phyloP scores from a whole-genome alignment of 805 yeast genomes.

The Wickerhamomyces mucosus region DNA sequence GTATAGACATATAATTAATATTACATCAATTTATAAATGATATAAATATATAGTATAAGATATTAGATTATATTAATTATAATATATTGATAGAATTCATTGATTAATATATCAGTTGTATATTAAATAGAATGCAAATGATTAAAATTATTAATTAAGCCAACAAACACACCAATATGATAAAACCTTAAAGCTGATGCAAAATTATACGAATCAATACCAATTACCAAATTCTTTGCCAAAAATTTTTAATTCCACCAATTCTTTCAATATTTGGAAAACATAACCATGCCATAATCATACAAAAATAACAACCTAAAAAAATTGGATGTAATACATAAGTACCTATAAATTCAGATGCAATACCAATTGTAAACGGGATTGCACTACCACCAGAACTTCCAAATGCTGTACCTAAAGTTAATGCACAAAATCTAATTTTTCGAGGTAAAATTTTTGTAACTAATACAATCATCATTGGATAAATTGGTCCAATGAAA shows the following conservation, averaged over 20 bases:
- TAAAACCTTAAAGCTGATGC: too few species aligned
- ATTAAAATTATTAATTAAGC: neutral
- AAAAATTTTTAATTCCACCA: constrained; percentile 11
- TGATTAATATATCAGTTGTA: too few species aligned
- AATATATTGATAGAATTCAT: too few species aligned
- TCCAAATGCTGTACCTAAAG: constrained; percentile 46
- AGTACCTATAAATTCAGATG: constrained; percentile 36
- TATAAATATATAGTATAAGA: too few species aligned
- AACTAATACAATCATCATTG: constrained; percentile 36
- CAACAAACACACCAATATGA: too few species aligned
- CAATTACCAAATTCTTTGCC: constrained; percentile 18
- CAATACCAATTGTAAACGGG: constrained; percentile 43
- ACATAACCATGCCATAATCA: constrained; percentile 30
- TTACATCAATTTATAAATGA: too few species aligned
- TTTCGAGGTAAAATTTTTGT: constrained; percentile 39
- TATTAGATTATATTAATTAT: too few species aligned
- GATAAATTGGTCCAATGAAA: constrained; percentile 49
- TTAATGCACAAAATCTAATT: constrained; percentile 39
- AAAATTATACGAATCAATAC: neutral
- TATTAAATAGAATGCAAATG: too few species aligned
- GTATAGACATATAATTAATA: too few species aligned
- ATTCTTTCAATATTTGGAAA: constrained; percentile 35
- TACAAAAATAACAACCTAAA: constrained; percentile 26
- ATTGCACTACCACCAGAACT: constrained; percentile 49
- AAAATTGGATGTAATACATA: constrained; percentile 41